Evolutionary conservation across 768 basidiomycete genomes (phyloP), one percentile per base, ranked within the genome.

Genomic region (Phaffia australis): DNA sequence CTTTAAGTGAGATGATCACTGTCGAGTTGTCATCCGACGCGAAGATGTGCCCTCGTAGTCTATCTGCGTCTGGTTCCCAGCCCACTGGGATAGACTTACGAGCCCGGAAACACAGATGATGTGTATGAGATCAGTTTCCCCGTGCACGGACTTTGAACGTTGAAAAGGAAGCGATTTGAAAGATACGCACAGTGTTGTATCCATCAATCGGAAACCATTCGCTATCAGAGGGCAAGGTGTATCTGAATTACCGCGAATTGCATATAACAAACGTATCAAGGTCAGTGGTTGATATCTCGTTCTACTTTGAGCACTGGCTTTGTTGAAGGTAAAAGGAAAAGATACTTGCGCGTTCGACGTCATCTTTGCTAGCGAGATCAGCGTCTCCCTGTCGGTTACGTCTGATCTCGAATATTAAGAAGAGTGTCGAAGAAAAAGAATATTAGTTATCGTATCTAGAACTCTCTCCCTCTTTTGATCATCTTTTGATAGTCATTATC

Each of bases 31-130:
- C 74, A 3, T 71, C 65, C 63, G 75, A 73, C 42, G 77, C 74
- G 63, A 77, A 95, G 25, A 98, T 78, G 72, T 97, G 92, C 0
- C 94, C 94, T 55, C 94, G 82, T 68, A 97, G 83, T 0, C 92
- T 91, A 74, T 95, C 89, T n/a, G 84, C 84, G 29, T 86, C 83
- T 0, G 87, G 85, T 70, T 87, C 84, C 92, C 93, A 97, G 16
- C 94, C 94, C 71, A 91, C 86, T 0, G 92, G 87, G 32, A 80
- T 78, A 32, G 80, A 82, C 84, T 88, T 69, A 19, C 21, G 48
- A 16, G 6, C 3, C 63, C 16, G 55, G 29, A 23, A 25, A 42
- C 52, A 64, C 16, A 66, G 51, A 27, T 58, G 23, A 50, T 30
- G 11, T 63, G 18, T 27, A 65, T 47, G 27, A 62, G 66, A 54